These are phyloP conservation scores for Scutellaria baicalensis DNA, from an alignment of 257 asterid species.

Conservation along the genomic window DNA sequence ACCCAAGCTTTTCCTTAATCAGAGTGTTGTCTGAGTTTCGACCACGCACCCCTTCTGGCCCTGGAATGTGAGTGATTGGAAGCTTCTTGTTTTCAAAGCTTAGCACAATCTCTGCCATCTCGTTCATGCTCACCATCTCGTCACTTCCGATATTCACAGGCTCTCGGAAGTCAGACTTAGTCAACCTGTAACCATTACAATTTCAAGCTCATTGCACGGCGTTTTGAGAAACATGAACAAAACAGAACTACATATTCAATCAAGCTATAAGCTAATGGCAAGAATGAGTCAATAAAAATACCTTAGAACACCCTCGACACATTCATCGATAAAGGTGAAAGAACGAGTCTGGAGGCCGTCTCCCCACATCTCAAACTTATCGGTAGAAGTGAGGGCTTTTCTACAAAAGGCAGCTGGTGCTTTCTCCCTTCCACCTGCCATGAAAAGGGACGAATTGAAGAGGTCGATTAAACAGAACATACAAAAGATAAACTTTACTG, in stretches of 20 bases:
- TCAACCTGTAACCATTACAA: constrained; percentile 34
- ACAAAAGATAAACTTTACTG: not conserved
- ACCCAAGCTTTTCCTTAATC: constrained; percentile 79
- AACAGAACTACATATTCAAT: not conserved
- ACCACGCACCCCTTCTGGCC: constrained; percentile 88
- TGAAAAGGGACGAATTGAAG: not conserved
- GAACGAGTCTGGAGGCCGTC: constrained; percentile 90
- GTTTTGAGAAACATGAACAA: not conserved
- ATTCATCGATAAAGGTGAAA: constrained; percentile 81
- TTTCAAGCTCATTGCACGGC: not conserved
- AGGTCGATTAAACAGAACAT: not conserved
- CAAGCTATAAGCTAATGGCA: not conserved
- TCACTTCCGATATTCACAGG: constrained; percentile 93
- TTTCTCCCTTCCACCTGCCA: constrained; percentile 85
- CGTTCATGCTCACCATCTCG: constrained; percentile 97
- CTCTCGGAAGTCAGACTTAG: constrained; percentile 84
- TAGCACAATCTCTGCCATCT: constrained; percentile 85
- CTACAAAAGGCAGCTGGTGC: constrained; percentile 93
- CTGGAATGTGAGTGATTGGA: constrained; percentile 81
- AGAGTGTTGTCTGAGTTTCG: constrained; percentile 80
- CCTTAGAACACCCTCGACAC: constrained; percentile 87
- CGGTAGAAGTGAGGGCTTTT: constrained; percentile 61
- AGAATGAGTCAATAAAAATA: constrained; percentile 11
- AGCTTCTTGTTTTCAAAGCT: constrained; percentile 71
- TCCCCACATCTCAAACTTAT: constrained; percentile 91